These are phyloP conservation scores for Bassia scoparia DNA, from an alignment of 148 eudicot genomes.

Conservation along the genomic window DNA sequence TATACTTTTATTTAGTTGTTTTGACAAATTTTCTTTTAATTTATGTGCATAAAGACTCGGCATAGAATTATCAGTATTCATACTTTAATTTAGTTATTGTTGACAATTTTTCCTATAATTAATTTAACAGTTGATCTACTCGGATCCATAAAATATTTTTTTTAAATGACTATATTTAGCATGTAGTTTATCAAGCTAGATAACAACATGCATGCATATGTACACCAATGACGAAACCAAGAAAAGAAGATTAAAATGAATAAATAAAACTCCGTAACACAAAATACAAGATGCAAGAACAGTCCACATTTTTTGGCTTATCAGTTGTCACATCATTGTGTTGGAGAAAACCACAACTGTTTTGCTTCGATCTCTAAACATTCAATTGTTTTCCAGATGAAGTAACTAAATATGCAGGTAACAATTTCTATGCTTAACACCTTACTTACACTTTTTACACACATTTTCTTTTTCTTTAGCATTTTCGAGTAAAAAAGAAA, in stretches of 20 bases:
- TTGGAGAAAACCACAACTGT: conserved; percentile 19
- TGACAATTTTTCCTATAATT: too few relatives aligned
- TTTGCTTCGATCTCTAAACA: conserved; percentile 4
- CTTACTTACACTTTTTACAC: background rate
- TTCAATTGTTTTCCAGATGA: conserved; percentile 12
- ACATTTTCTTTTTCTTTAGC: too few relatives aligned
- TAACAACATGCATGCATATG: conserved; percentile 6
- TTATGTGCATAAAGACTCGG: too few relatives aligned
- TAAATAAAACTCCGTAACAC: background rate
- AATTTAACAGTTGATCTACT: too few relatives aligned
- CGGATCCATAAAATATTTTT: too few relatives aligned
- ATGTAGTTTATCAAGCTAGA: conserved; percentile 1
- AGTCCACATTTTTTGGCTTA: conserved; percentile 18
- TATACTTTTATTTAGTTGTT: too few relatives aligned
- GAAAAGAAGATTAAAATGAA: background rate
- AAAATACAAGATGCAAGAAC: background rate
- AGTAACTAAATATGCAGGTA: conserved; percentile 7
- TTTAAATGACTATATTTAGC: background rate
- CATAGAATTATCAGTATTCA: too few relatives aligned
- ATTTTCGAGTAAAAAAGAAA: too few relatives aligned
- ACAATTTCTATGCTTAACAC: background rate
- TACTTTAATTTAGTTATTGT: too few relatives aligned
- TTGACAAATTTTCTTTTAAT: too few relatives aligned
- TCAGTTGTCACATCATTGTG: conserved; percentile 27
- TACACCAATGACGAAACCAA: too few relatives aligned